These are phyloP conservation scores for Sphagnum fallax DNA, from an alignment of 228 moss, liverwort and hornwort genomes.

Conservation along the genomic window DNA sequence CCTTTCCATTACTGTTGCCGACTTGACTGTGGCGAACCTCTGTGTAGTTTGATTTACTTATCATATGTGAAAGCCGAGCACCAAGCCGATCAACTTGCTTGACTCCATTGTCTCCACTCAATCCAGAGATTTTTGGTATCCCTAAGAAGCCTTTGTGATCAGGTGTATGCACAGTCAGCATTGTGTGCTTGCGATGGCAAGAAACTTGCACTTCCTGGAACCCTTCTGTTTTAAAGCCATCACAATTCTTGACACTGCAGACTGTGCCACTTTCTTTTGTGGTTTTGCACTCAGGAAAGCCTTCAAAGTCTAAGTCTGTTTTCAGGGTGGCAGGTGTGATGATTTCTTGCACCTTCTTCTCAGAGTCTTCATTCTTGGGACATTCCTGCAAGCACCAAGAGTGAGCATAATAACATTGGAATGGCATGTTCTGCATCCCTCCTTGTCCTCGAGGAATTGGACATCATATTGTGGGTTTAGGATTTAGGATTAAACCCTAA, in stretches of 20 bases:
- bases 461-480: no score
- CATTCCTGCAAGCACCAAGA: background rate
- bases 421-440: background rate
- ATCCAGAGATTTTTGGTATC: slow-evolving; percentile 21
- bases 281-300: background rate
- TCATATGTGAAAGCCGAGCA: slow-evolving; percentile 31
- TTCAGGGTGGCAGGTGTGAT: background rate
- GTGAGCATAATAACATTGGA: background rate
- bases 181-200: slow-evolving; percentile 20
- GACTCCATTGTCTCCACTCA: slow-evolving; percentile 19
- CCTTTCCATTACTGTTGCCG: slow-evolving; percentile 18
- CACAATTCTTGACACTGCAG: background rate
- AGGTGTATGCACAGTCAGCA: slow-evolving; percentile 43
- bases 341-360: background rate
- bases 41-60: slow-evolving; percentile 43
- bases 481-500: no score
- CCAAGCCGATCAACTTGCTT: slow-evolving; percentile 40
- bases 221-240: background rate
- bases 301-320: background rate
- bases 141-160: slow-evolving; percentile 48
- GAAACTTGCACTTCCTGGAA: background rate
- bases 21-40: slow-evolving; percentile 18
- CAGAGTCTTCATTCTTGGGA: background rate
- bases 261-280: background rate
- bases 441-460: no score